Evolutionary conservation across 2,329 filamentous ascomycete species (phyloP).

Genomic region (Tolypocladium inflatum): DNA sequence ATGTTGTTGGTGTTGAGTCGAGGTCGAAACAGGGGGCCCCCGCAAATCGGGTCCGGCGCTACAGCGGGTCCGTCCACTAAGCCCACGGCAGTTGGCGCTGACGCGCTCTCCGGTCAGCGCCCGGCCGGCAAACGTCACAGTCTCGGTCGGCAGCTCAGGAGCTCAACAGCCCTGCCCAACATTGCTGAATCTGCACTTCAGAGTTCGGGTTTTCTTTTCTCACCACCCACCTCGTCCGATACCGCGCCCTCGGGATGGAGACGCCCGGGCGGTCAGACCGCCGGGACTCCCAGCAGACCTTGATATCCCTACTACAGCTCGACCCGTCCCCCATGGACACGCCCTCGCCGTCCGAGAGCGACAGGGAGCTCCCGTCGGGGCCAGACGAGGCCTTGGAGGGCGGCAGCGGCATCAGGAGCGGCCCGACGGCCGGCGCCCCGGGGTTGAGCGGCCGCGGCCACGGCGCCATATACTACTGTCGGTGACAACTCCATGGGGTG

Average conservation of each 20-base stretch:
- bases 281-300: slow-evolving; percentile 41
- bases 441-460: slow-evolving; percentile 56
- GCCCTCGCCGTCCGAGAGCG: slow-evolving; percentile 23
- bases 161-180: not conserved
- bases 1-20: not conserved
- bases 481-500: slow-evolving; percentile 16
- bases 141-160: no score
- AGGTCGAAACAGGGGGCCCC: not conserved
- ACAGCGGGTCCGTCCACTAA: not conserved
- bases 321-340: slow-evolving; percentile 71
- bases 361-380: slow-evolving; percentile 21
- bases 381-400: slow-evolving; percentile 19
- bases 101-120: not conserved
- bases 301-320: slow-evolving; percentile 63
- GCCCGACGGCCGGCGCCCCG: slow-evolving; percentile 29
- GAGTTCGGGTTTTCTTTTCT: no score
- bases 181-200: not conserved
- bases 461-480: slow-evolving; percentile 68
- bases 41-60: not conserved
- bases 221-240: not conserved
- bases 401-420: slow-evolving; percentile 25
- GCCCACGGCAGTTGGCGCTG: not conserved
- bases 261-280: slow-evolving; percentile 10
- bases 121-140: not conserved
- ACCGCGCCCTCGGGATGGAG: slow-evolving; percentile 5